A percentile compares a stretch with the other conserved stretches of the same genome.
These are phyloP conservation scores for Pythium sp. DNA, from an alignment of 352 stramenopile species.

Conservation along the genomic window DNA sequence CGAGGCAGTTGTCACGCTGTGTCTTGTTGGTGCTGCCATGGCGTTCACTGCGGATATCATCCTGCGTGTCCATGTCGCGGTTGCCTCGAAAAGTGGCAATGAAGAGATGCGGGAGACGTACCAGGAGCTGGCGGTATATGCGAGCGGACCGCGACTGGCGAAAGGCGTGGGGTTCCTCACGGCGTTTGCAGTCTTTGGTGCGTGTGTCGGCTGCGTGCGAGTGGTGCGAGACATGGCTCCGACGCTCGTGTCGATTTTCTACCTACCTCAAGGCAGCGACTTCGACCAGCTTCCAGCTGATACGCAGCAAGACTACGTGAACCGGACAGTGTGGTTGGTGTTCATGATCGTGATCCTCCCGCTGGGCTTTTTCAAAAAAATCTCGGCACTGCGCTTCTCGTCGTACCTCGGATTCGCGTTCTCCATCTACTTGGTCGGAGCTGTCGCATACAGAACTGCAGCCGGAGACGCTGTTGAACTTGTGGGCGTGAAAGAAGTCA, in stretches of 20 bases:
- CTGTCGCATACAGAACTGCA: conserved; percentile 53
- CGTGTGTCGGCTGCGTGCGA: conserved; percentile 66
- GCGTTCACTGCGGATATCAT: conserved; percentile 69
- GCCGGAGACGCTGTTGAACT: conserved; percentile 14
- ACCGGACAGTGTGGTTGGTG: conserved; percentile 47
- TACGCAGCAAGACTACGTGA: conserved; percentile 37
- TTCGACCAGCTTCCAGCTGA: conserved; percentile 25
- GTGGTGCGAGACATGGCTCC: conserved; percentile 75
- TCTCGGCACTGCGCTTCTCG: conserved; percentile 70
- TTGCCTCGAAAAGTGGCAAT: conserved; percentile 28
- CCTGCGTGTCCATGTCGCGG: conserved; percentile 53
- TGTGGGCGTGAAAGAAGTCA: not conserved
- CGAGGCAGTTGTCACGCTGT: conserved; percentile 43
- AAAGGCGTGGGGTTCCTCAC: conserved; percentile 56
- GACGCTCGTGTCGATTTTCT: conserved; percentile 43
- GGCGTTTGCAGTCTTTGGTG: conserved; percentile 73
- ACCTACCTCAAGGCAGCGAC: conserved; percentile 16
- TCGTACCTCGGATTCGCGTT: conserved; percentile 73
- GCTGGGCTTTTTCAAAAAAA: conserved; percentile 65
- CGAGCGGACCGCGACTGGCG: conserved; percentile 47
- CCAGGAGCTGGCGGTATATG: conserved; percentile 56
- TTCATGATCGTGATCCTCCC: conserved; percentile 62
- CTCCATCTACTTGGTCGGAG: conserved; percentile 65
- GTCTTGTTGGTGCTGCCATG: conserved; percentile 57
- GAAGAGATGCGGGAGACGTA: conserved; percentile 58